phyloP scores from a whole-genome alignment of 192 early-diverging fungal species.

The Chytriomyces sp. region DNA sequence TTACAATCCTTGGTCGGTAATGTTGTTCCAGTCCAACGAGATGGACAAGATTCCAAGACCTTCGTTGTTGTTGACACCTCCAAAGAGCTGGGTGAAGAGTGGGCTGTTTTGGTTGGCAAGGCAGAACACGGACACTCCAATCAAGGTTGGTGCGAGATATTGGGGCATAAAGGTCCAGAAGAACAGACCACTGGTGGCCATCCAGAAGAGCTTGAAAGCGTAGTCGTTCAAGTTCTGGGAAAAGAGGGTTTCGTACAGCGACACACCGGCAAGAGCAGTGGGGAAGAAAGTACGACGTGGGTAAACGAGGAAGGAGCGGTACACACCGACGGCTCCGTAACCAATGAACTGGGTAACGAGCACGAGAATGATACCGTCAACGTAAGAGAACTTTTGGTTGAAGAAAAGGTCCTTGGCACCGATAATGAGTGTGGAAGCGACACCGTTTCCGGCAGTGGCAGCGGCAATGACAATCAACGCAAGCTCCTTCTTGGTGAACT shows the following conservation, averaged over 20 bases:
- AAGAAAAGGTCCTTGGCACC: background rate
- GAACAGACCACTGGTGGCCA: slow-evolving; percentile 53
- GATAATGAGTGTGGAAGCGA: no score
- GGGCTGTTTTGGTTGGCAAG: background rate
- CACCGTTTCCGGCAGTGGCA: no score
- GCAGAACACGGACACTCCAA: slow-evolving; percentile 11
- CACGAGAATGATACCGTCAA: slow-evolving; percentile 62
- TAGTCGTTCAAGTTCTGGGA: slow-evolving; percentile 43
- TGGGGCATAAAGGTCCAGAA: slow-evolving; percentile 61
- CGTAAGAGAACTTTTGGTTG: slow-evolving; percentile 41
- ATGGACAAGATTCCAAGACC: slow-evolving; percentile 23
- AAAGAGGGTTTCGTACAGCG: slow-evolving; percentile 79
- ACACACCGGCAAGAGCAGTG: slow-evolving; percentile 68
- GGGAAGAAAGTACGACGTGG: slow-evolving; percentile 86
- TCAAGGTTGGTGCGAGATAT: slow-evolving; percentile 40
- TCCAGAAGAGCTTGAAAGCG: slow-evolving; percentile 58
- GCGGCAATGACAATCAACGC: no score
- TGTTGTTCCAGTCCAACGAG: slow-evolving; percentile 31
- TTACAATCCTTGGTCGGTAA: slow-evolving; percentile 72
- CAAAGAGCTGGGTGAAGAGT: slow-evolving; percentile 20
- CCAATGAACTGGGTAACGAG: slow-evolving; percentile 46
- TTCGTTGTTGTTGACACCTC: slow-evolving; percentile 27
- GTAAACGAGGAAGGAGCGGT: slow-evolving; percentile 75
- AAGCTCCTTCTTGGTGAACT: no score
- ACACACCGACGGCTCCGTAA: slow-evolving; percentile 69